Evolutionary conservation across 495 filamentous ascomycete species (phyloP).

Genomic region (Corynascus novoguineensis): DNA sequence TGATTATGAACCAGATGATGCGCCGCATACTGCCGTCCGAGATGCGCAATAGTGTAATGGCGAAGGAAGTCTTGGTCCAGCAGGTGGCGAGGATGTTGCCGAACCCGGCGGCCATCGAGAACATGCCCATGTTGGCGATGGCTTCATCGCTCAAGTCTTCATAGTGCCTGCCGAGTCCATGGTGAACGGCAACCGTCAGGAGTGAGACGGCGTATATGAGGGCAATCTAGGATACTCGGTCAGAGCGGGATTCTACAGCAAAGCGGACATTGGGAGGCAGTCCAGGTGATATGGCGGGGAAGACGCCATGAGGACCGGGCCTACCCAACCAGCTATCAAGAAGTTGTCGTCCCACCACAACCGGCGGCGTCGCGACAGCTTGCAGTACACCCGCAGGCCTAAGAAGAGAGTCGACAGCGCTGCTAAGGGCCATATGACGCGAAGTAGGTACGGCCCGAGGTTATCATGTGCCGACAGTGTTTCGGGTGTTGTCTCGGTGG

Average conservation of each 20-base stretch:
- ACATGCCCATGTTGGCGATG: not conserved
- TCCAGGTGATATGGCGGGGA: too few relatives aligned
- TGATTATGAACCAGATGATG: slow-evolving; percentile 18
- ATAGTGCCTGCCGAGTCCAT: not conserved
- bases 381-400: not conserved
- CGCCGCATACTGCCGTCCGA: not conserved
- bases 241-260: not conserved
- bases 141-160: not conserved
- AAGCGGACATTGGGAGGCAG: not conserved
- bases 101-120: not conserved
- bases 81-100: slow-evolving; percentile 9
- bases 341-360: not conserved
- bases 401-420: not conserved
- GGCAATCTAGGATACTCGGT: not conserved
- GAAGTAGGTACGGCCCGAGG: not conserved
- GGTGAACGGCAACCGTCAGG: not conserved
- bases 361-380: not conserved
- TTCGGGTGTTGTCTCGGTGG: not conserved
- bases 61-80: slow-evolving; percentile 18
- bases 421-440: not conserved
- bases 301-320: not conserved
- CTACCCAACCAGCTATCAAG: not conserved
- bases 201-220: not conserved
- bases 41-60: slow-evolving; percentile 10
- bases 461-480: not conserved